phyloP scores from a whole-genome alignment of 2,329 filamentous ascomycete genomes.

The Alternaria longipes region DNA sequence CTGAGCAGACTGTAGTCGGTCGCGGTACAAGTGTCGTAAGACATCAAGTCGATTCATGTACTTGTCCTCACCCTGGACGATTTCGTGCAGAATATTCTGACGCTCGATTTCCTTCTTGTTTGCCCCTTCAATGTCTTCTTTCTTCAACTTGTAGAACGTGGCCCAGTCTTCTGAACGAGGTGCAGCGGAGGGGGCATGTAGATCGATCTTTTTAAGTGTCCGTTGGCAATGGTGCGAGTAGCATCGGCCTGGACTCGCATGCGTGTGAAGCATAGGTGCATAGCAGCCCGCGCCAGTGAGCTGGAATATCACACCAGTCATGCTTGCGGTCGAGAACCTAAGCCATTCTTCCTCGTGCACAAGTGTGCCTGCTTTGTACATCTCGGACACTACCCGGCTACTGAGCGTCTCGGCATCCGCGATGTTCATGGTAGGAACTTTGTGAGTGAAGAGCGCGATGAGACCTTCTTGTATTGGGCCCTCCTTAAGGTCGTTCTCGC shows the following conservation, averaged over 20 bases:
- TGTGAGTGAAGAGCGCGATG: conserved; percentile 87
- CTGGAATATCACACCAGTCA: conserved; percentile 93
- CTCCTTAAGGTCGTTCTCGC: conserved; percentile 85
- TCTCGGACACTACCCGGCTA: conserved; percentile 76
- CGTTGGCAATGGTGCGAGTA: conserved; percentile 95
- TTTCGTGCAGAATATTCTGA: conserved; percentile 94
- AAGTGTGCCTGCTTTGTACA: conserved; percentile 81
- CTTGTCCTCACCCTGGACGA: conserved; percentile 89
- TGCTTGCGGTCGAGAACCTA: conserved; percentile 80
- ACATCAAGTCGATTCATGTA: conserved; percentile 92
- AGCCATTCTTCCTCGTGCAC: conserved; percentile 97
- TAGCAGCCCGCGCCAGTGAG: conserved; percentile 93
- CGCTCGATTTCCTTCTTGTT: conserved; percentile 89
- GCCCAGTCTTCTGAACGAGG: conserved; percentile 82
- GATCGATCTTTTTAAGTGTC: conserved; percentile 92
- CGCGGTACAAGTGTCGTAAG: conserved; percentile 83
- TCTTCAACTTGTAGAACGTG: conserved; percentile 84
- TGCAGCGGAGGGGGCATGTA: conserved; percentile 75
- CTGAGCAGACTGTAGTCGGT: conserved; percentile 75
- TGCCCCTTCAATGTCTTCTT: conserved; percentile 75
- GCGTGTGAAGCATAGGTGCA: conserved; percentile 78
- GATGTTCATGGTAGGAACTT: conserved; percentile 98
- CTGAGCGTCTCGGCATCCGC: conserved; percentile 92
- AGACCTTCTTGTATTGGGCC: conserved; percentile 88
- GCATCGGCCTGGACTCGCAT: conserved; percentile 76